These are phyloP conservation scores for Hemisphaericaspora subhashii DNA, from an alignment of 1,139 yeast species.

Conservation along the genomic window DNA sequence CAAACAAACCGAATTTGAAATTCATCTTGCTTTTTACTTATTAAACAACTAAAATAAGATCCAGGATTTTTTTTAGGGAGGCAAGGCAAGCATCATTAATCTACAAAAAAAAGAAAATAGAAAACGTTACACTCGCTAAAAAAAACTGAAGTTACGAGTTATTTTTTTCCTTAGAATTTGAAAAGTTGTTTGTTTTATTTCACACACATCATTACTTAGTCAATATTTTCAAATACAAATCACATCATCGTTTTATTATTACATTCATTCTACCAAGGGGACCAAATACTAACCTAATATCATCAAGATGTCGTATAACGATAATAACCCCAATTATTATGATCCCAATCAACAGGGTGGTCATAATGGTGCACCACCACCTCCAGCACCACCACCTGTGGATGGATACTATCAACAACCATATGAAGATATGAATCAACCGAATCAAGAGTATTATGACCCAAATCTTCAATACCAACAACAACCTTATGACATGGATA, in stretches of 20 bases:
- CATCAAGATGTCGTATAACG: conserved; percentile 50
- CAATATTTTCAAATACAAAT: background rate
- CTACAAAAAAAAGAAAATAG: too few relatives aligned
- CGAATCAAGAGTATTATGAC: conserved; percentile 43
- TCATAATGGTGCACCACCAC: conserved; percentile 29
- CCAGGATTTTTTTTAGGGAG: too few relatives aligned
- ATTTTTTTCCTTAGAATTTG: too few relatives aligned
- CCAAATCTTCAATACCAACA: conserved; percentile 56
- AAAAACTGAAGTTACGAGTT: too few relatives aligned
- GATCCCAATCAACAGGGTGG: conserved; percentile 45
- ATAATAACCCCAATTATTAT: conserved; percentile 50
- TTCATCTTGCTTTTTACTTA: too few relatives aligned
- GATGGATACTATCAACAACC: conserved; percentile 53
- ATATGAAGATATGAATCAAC: conserved; percentile 33
- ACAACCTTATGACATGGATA: conserved; percentile 50
- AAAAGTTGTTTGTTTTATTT: too few relatives aligned
- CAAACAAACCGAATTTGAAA: too few relatives aligned
- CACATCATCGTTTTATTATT: conserved; percentile 1
- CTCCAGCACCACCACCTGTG: conserved; percentile 18
- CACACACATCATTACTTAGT: background rate
- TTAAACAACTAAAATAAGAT: too few relatives aligned
- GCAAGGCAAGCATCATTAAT: too few relatives aligned
- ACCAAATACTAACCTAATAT: conserved; percentile 21
- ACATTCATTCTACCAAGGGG: background rate
- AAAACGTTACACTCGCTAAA: too few relatives aligned